Conservation (phyloP, 345 rosid genomes). For the Eucalyptus pumila region DNA sequence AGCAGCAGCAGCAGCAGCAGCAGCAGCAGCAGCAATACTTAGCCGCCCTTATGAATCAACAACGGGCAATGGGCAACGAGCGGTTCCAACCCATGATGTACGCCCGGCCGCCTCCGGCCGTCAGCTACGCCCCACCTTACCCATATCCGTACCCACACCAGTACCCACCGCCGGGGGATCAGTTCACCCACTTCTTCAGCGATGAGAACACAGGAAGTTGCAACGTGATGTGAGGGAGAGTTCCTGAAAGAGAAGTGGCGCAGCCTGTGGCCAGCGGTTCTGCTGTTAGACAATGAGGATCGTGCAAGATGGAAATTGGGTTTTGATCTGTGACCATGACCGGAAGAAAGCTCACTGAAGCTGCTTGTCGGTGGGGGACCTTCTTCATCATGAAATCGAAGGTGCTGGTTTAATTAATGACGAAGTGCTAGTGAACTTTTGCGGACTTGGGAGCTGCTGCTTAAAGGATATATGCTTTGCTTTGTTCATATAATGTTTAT, state of each 20-base stretch:
- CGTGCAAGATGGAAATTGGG: background rate
- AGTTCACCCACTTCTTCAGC: constrained; percentile 47
- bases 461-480: background rate
- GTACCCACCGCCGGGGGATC: constrained; percentile 12
- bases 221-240: constrained; percentile 60
- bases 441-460: background rate
- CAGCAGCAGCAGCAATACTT: constrained; percentile 39
- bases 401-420: background rate
- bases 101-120: constrained; percentile 76
- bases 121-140: constrained; percentile 63
- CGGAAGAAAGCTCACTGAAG: background rate
- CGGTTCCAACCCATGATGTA: constrained; percentile 94
- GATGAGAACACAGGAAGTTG: constrained; percentile 93
- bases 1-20: background rate
- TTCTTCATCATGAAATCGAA: background rate
- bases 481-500: background rate
- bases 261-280: background rate
- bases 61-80: constrained; percentile 66
- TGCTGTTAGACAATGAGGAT: background rate
- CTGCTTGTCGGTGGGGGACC: background rate
- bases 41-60: constrained; percentile 79
- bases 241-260: background rate
- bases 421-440: background rate
- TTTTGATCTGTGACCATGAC: background rate
- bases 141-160: constrained; percentile 30